Evolutionary conservation across 2,329 filamentous ascomycete species (phyloP).

Genomic region (Xylariaceae sp.): DNA sequence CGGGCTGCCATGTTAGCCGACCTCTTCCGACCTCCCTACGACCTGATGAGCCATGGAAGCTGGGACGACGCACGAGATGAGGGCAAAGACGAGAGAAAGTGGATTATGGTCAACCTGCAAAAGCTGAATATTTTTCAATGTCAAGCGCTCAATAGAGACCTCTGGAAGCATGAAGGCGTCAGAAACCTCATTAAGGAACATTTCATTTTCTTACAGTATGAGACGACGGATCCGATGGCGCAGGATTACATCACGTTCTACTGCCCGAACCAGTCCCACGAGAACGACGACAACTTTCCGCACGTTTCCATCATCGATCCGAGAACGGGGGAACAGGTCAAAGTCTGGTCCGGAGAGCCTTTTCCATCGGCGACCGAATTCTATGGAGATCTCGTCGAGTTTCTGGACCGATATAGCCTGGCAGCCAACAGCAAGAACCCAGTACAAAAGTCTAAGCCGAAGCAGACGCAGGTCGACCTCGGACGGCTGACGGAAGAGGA

Average conservation of each 20-base stretch:
- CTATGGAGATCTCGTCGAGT: constrained; percentile 85
- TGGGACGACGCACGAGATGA: constrained; percentile 80
- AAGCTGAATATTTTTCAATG: constrained; percentile 91
- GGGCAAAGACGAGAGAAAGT: constrained; percentile 84
- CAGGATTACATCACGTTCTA: constrained; percentile 86
- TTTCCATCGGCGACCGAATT: constrained; percentile 74
- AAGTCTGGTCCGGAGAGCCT: constrained; percentile 83
- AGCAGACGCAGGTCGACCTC: constrained; percentile 65
- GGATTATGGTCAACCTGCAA: constrained; percentile 93
- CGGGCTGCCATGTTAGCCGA: constrained; percentile 79
- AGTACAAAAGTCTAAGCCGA: constrained; percentile 69
- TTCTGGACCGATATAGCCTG: constrained; percentile 93
- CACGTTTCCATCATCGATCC: constrained; percentile 96
- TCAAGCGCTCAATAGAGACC: constrained; percentile 85
- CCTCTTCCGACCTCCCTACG: constrained; percentile 86
- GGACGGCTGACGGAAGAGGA: constrained; percentile 93
- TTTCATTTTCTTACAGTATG: constrained; percentile 93
- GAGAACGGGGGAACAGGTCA: constrained; percentile 92
- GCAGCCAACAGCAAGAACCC: constrained; percentile 87
- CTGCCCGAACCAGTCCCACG: constrained; percentile 61
- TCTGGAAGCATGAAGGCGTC: constrained; percentile 85
- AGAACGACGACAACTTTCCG: constrained; percentile 84
- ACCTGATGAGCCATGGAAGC: constrained; percentile 71
- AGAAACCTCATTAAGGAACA: constrained; percentile 78
- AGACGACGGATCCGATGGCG: constrained; percentile 73